Conservation (phyloP, 805 yeast species). For the Wickerhamomyces sydowiorum region DNA sequence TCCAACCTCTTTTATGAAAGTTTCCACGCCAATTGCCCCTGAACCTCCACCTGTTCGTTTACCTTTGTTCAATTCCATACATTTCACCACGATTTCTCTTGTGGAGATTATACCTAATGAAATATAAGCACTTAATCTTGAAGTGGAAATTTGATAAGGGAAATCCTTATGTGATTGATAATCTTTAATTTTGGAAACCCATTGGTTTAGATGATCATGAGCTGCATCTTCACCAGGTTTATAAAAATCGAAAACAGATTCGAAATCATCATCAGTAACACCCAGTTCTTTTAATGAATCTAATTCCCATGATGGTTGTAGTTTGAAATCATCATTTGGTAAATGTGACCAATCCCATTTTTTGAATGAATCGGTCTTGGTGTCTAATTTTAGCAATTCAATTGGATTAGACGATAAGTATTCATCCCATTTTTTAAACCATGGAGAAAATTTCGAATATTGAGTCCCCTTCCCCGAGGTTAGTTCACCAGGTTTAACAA, state of each 20-base stretch:
- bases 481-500: slow-evolving; percentile 34
- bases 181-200: slow-evolving; percentile 8
- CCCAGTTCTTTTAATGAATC: slow-evolving; percentile 8
- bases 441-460: slow-evolving; percentile 42
- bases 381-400: not conserved
- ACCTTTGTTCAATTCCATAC: slow-evolving; percentile 23
- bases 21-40: slow-evolving; percentile 33
- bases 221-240: slow-evolving; percentile 18
- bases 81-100: slow-evolving; percentile 29
- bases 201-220: slow-evolving; percentile 11
- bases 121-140: slow-evolving; percentile 41
- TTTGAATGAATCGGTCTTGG: slow-evolving; percentile 7
- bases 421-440: slow-evolving; percentile 39
- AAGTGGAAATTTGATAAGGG: slow-evolving; percentile 19
- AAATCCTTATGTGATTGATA: slow-evolving; percentile 17
- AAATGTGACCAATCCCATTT: slow-evolving; percentile 7
- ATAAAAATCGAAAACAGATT: not conserved
- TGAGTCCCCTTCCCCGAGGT: slow-evolving; percentile 37
- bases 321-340: slow-evolving; percentile 11
- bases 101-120: slow-evolving; percentile 42
- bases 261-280: not conserved
- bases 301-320: slow-evolving; percentile 16
- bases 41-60: slow-evolving; percentile 24
- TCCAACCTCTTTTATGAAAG: slow-evolving; percentile 48
- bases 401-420: slow-evolving; percentile 18